Base-by-base conservation (phyloP, 2,329 filamentous ascomycete species). In the Pestalotiopsis sp. region DNA sequence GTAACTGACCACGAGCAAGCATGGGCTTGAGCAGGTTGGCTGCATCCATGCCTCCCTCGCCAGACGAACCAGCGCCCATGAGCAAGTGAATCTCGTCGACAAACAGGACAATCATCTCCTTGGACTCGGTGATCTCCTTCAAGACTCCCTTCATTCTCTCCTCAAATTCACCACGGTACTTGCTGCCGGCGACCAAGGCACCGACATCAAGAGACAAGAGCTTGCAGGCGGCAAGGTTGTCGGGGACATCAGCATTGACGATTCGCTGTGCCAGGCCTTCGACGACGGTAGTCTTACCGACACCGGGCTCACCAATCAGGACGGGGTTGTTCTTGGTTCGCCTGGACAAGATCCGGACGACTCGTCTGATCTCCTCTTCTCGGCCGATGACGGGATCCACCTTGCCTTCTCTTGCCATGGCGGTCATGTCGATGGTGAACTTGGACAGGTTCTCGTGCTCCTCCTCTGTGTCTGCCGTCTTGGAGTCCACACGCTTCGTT, bases 301-400 rank as follows among this genome's bases (percentile, higher is more conserved):
- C 96, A 90, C 96, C 96, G 45, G 96, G 95, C 79, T 98, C 95
- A 84, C 96, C 96, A 73, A 99, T 98, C 73, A 99, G 89, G 63
- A 98, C 95, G 1, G 96, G 96, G 82, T 99, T 99, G 86, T 99
- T 98, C 88, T 98, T 98, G 71, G 95, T 98, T 78, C 95, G 89
- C 79, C 96, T 89, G 45, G 94, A 97, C 71, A 98, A 85, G 72
- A 98, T 98, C 69, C 95, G 91, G 74, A 98, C 90, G 27, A 97
- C 95, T 76, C 95, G 88, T 76, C 95, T 88, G 76, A 98, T 98
- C 80, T 98, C 96, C 78, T 98, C 95, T 80, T 98, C 95, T 82
- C 95, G 90, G 57, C 95, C 95, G 82, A 98, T 98, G 79, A 98
- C 95, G 2, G 95, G 95, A 79, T 98, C 95, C 69, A 98, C 95